Evolutionary conservation across 331 rosid species (phyloP), one percentile per base, ranked within the genome.

Genomic region (Quercus tomentella): DNA sequence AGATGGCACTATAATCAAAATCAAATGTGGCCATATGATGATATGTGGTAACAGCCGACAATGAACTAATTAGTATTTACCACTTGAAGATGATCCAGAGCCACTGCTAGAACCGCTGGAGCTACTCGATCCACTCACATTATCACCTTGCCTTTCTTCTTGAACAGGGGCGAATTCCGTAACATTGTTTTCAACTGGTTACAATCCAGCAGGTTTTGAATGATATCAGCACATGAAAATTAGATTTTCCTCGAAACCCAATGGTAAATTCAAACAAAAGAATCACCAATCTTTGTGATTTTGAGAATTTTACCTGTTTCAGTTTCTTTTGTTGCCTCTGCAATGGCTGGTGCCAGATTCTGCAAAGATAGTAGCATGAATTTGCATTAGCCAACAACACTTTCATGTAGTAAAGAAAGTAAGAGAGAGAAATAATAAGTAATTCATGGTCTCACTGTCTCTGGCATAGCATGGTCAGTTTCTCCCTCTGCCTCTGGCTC

Each of bases 11-110:
- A 31, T 1, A 67, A 67, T 33, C 70, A 67, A 33, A 35, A 33
- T 18, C 14, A 35, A 17, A 31, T 2, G 25, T 16, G 76, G 49
- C 35, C 70, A 58, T 56, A 56, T 51, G 8, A 73, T 23, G 23
- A 56, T 41, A 69, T 70, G 4, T 63, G 62, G 76, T 23, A 62
- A 26, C 28, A 84, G 77, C 17, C 23, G 26, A 76, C 49, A 60
- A 58, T 16, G 31, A 33, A 55, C 30, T 66, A 25, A 67, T 76
- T 79, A 67, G 49, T 43, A 57, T 74, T 81, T 92, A 95, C 97
- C 97, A 80, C 97, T 95, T 26, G 98, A 94, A 72, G 98, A 89
- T 74, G 98, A 91, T 74, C 93, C 97, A 62, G 97, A 92, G 78
- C 78, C 98, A 77, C 98, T 92, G 90, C 96, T 89, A 56, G 98